Percentiles rank a stretch among this genome's conserved stretches.
phyloP scores from a whole-genome alignment of 148 eudicot genomes.

The Mesembryanthemum crystallinum region DNA sequence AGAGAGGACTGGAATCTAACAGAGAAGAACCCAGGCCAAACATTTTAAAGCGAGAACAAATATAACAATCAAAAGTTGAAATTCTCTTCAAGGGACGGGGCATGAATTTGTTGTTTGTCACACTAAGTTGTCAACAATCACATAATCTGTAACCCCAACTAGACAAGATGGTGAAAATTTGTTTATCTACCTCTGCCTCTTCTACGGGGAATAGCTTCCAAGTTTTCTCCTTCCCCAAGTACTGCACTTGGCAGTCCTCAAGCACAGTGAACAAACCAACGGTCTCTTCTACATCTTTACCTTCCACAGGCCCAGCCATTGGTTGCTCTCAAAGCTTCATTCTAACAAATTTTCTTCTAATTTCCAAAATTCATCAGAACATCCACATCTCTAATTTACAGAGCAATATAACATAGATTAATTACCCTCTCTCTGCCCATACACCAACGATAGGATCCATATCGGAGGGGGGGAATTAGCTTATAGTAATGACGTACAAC shows the following conservation, averaged over 20 bases:
- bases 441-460: neutral
- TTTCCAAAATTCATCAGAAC: neutral
- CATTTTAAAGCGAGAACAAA: too few relatives aligned
- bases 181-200: too few relatives aligned
- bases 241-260: neutral
- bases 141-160: too few relatives aligned
- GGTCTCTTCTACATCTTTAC: neutral
- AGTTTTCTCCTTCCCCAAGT: neutral
- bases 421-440: neutral
- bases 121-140: too few relatives aligned
- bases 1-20: too few relatives aligned
- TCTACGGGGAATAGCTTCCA: neutral
- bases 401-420: neutral
- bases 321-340: neutral
- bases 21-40: too few relatives aligned
- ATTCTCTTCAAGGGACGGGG: neutral
- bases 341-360: neutral
- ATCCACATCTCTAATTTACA: neutral
- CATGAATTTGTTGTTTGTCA: too few relatives aligned
- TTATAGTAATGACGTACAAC: neutral
- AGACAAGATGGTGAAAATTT: too few relatives aligned
- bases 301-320: neutral
- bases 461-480: neutral
- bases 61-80: too few relatives aligned
- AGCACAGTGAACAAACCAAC: neutral